Conservation (phyloP, 1,284 basidiomycete species). For the Ceraceosorus guamensis region DNA sequence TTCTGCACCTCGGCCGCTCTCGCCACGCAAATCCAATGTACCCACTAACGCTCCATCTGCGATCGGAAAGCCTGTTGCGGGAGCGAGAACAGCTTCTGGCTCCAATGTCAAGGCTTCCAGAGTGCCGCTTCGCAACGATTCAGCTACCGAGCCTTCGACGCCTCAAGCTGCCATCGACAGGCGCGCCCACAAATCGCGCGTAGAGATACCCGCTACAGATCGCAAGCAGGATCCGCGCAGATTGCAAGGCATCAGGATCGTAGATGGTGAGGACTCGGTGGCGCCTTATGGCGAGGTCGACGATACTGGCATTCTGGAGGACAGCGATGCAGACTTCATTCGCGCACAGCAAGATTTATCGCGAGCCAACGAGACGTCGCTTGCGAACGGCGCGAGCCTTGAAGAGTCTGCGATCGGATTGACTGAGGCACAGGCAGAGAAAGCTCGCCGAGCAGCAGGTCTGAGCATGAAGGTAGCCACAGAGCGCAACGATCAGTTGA, state of each 20-base stretch:
- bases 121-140: neutral
- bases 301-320: neutral
- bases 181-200: neutral
- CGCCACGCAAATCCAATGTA: constrained; percentile 12
- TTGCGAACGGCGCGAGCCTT: neutral
- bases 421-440: neutral
- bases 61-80: constrained; percentile 3
- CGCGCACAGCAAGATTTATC: neutral
- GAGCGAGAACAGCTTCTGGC: no score
- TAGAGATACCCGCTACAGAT: constrained; percentile 20
- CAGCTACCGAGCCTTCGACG: neutral
- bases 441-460: constrained; percentile 28
- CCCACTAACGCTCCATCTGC: constrained; percentile 14
- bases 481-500: constrained; percentile 41
- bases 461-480: constrained; percentile 42
- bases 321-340: neutral
- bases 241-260: constrained; percentile 1
- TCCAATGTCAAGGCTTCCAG: no score
- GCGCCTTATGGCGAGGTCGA: neutral
- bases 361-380: neutral
- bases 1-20: constrained; percentile 1
- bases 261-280: neutral
- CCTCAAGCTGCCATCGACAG: neutral
- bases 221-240: constrained; percentile 12
- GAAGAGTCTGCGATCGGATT: neutral